Evolutionary conservation across 2,329 filamentous ascomycete species (phyloP).

Genomic region (Epichloe elymi): DNA sequence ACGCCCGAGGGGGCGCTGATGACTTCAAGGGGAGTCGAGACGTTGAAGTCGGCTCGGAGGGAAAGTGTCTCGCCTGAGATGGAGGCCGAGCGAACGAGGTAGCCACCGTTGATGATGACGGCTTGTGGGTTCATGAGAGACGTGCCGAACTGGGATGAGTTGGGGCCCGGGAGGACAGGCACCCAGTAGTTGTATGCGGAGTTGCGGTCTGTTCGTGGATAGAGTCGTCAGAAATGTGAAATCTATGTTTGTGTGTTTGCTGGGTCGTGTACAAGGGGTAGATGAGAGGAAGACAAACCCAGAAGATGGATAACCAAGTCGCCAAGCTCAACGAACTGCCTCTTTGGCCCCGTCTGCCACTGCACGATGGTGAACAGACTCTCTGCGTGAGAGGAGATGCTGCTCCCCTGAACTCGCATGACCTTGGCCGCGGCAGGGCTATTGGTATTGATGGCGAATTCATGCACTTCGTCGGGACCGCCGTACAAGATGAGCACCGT

Average conservation of each 20-base stretch:
- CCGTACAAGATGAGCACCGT: slow-evolving; percentile 53
- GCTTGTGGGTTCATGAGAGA: slow-evolving; percentile 23
- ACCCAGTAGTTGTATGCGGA: slow-evolving; percentile 59
- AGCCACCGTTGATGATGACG: slow-evolving; percentile 50
- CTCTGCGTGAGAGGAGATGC: slow-evolving; percentile 13
- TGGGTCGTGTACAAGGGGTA: no score
- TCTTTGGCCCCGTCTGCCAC: slow-evolving; percentile 17
- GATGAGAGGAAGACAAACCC: slow-evolving; percentile 11
- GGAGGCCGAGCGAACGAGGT: slow-evolving; percentile 48
- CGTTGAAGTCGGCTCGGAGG: slow-evolving; percentile 59
- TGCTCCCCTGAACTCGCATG: slow-evolving; percentile 14
- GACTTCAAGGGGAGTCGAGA: slow-evolving; percentile 47
- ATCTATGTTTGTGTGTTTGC: background rate
- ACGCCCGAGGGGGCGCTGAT: slow-evolving; percentile 44
- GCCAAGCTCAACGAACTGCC: slow-evolving; percentile 20
- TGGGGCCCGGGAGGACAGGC: slow-evolving; percentile 33
- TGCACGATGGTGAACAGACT: slow-evolving; percentile 16
- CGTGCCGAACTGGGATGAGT: slow-evolving; percentile 18
- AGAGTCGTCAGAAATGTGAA: slow-evolving; percentile 1
- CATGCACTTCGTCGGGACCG: slow-evolving; percentile 47
- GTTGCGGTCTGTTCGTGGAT: slow-evolving; percentile 37
- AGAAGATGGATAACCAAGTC: slow-evolving; percentile 29
- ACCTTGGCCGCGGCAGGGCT: slow-evolving; percentile 6
- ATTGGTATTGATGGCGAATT: slow-evolving; percentile 38
- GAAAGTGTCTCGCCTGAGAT: slow-evolving; percentile 42